Base-by-base conservation (phyloP, 257 asterid genomes). In the Phtheirospermum japonicum region DNA sequence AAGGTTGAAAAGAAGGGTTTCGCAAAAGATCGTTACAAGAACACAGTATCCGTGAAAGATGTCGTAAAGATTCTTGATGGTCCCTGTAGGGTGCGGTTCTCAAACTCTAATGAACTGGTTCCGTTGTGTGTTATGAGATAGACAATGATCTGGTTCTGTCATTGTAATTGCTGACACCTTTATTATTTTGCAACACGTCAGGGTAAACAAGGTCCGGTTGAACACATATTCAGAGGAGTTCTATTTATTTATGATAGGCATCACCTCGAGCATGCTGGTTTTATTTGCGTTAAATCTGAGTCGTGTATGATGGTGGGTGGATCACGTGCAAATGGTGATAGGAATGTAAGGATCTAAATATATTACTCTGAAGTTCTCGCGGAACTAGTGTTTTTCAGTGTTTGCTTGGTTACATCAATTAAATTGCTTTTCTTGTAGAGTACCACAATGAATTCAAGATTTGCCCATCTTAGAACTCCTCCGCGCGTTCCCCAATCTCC, bases 261-360 rank as follows among this genome's bases (percentile, higher is more conserved):
- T 82, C 99, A 89, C 79, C 96, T 85, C 9, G 99, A 93, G 84
- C 99, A 93, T 72, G 96, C 95, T 71, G 97, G 96, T 63, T 93
- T 83, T 82, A 87, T 93, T 56, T 93, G 97, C 59, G 97, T 86
- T 58, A 93, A 87, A 78, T 67, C 95, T n/a, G 88, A 85, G 60
- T 82, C 85, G 57, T 89, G 99, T 75, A 72, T 78, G 81, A 79
- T 87, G 79, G 84, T 93, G 75, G 99, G 99, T 73, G 99, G 98
- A 67, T 83, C 95, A 50, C 86, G 91, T 5, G 71, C 95, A 62
- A 89, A 85, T 70, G 83, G 86, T 57, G 89, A 92, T 63, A 78
- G 88, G 69, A 85, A 81, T 78, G 99, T 93, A 78, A 31, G 85
- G 48, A 59, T 71, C 79, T 64, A 39, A 28, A 55, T 34, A 20